Evolutionary conservation across 2,329 filamentous ascomycete species (phyloP).

Genomic region (Lachnellula hyalina): DNA sequence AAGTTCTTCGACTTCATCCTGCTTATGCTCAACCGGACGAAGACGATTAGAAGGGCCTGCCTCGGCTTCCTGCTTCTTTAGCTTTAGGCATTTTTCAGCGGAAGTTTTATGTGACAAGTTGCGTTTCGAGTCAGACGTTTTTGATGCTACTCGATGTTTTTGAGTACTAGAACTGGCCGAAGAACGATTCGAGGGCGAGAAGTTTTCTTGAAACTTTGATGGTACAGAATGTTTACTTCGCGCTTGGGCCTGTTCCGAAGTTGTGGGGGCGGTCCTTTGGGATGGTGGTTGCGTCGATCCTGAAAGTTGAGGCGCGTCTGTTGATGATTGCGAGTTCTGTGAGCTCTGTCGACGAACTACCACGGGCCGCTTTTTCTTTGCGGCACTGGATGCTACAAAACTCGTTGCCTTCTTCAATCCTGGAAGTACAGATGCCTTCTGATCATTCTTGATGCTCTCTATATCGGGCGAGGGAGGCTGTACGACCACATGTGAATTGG

Average conservation of each 20-base stretch:
- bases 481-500: slow-evolving; percentile 29
- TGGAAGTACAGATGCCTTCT: slow-evolving; percentile 11
- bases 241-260: slow-evolving; percentile 5
- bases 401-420: slow-evolving; percentile 31
- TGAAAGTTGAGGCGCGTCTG: slow-evolving; percentile 9
- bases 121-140: not conserved
- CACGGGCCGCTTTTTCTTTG: slow-evolving; percentile 42
- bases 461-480: slow-evolving; percentile 21
- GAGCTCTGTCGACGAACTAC: slow-evolving; percentile 44
- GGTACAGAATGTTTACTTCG: slow-evolving; percentile 1
- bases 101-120: not conserved
- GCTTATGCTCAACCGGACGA: not conserved
- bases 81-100: not conserved
- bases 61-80: not conserved
- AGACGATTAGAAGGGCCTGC: not conserved
- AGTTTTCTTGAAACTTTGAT: slow-evolving; percentile 19
- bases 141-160: too few species aligned
- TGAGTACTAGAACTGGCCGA: not conserved
- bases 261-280: slow-evolving; percentile 6
- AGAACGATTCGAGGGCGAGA: slow-evolving; percentile 10
- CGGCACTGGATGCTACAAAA: slow-evolving; percentile 39
- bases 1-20: not conserved
- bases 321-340: slow-evolving; percentile 30
- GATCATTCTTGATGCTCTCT: slow-evolving; percentile 17
- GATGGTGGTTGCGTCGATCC: slow-evolving; percentile 8